Evolutionary conservation across 768 basidiomycete species (phyloP).

Genomic region (Macrolepiota dolichaula): DNA sequence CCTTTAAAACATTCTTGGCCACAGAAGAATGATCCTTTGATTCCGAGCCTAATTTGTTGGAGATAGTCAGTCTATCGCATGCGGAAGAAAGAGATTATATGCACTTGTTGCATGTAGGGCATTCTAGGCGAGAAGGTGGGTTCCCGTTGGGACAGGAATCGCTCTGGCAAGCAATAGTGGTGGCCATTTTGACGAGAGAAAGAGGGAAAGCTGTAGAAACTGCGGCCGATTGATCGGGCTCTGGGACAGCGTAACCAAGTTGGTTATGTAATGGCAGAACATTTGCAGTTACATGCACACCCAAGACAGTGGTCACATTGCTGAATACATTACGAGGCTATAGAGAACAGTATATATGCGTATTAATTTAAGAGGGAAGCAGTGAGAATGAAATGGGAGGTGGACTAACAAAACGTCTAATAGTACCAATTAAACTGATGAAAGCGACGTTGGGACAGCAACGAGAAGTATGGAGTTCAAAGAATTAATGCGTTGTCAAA

Average conservation of each 20-base stretch:
- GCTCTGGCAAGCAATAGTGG: slow-evolving; percentile 59
- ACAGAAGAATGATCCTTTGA: slow-evolving; percentile 87
- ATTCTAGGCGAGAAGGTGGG: slow-evolving; percentile 84
- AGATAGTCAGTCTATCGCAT: slow-evolving; percentile 5
- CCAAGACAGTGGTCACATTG: not conserved
- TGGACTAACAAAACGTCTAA: not conserved
- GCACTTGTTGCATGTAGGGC: slow-evolving; percentile 93
- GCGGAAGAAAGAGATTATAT: slow-evolving; percentile 15
- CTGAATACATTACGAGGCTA: not conserved
- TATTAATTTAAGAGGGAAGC: slow-evolving; percentile 1
- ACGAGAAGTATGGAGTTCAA: slow-evolving; percentile 12
- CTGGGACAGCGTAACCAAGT: not conserved
- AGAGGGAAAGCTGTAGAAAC: slow-evolving; percentile 1
- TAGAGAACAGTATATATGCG: slow-evolving; percentile 4
- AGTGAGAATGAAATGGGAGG: not conserved
- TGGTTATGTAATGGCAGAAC: not conserved
- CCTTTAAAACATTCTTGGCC: slow-evolving; percentile 96
- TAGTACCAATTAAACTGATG: slow-evolving; percentile 3
- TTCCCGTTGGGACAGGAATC: slow-evolving; percentile 72
- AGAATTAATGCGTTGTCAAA: slow-evolving; percentile 17
- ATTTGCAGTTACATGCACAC: not conserved
- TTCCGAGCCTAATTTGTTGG: slow-evolving; percentile 55
- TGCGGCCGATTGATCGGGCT: not conserved
- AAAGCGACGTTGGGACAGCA: slow-evolving; percentile 6
- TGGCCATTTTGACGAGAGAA: slow-evolving; percentile 17